Evolutionary conservation across 306 rosid genomes (phyloP).

Genomic region (Rosa multiflora): DNA sequence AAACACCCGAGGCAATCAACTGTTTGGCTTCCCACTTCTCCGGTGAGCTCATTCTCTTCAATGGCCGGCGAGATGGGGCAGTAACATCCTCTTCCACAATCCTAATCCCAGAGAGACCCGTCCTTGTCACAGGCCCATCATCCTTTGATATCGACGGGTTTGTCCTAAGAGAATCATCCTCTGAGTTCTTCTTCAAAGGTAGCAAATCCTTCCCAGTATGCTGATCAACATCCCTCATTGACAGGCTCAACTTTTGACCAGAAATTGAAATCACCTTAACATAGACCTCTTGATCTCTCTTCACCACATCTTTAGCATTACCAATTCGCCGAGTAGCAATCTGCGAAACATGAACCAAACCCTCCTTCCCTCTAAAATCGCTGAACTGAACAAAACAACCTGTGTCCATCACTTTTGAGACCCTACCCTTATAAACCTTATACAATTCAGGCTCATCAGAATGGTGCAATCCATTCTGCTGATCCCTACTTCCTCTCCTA

Average conservation of each 20-base stretch:
- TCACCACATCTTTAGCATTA: conserved; percentile 84
- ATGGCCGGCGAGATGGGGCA: conserved; percentile 63
- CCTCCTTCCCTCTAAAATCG: conserved; percentile 80
- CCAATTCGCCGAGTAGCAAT: conserved; percentile 67
- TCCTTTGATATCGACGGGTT: conserved; percentile 65
- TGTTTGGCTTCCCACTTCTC: conserved; percentile 94
- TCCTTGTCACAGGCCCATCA: conserved; percentile 55
- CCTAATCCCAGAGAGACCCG: conserved; percentile 82
- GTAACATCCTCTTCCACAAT: conserved; percentile 67
- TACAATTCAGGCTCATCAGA: conserved; percentile 66
- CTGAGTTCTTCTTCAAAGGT: conserved; percentile 62
- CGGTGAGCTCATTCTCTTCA: conserved; percentile 94
- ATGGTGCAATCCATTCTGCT: conserved; percentile 26
- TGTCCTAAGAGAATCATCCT: conserved; percentile 49
- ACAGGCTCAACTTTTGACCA: conserved; percentile 79
- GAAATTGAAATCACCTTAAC: conserved; percentile 77
- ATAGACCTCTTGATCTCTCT: conserved; percentile 78
- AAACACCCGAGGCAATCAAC: conserved; percentile 80
- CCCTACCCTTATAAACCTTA: conserved; percentile 70
- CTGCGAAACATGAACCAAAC: conserved; percentile 86
- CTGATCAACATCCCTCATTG: conserved; percentile 91
- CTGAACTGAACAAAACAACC: conserved; percentile 81
- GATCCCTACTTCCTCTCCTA: conserved; percentile 32
- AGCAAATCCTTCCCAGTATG: conserved; percentile 73
- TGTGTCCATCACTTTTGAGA: conserved; percentile 78